phyloP scores from a whole-genome alignment of 1,284 basidiomycete species.

The Heterobasidion irregulare region DNA sequence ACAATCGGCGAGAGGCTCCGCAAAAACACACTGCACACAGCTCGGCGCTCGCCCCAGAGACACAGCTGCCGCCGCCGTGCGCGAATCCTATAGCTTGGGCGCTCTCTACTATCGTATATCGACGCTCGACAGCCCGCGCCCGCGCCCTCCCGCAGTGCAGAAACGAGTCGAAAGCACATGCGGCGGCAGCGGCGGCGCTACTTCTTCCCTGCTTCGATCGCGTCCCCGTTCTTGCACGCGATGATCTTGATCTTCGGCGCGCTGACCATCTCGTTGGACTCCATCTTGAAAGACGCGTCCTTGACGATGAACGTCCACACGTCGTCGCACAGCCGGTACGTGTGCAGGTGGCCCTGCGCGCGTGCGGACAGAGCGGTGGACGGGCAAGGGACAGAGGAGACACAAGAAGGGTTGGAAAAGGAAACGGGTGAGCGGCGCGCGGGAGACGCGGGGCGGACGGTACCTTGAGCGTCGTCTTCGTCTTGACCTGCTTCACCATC shows the following conservation, averaged over 20 bases:
- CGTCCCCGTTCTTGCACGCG: conserved; percentile 90
- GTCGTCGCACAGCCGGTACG: conserved; percentile 92
- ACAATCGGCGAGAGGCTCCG: background rate
- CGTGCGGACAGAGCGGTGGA: background rate
- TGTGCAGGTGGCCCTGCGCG: conserved; percentile 76
- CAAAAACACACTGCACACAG: background rate
- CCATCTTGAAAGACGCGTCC: conserved; percentile 90
- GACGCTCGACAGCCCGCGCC: background rate
- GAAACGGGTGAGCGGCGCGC: too few species aligned
- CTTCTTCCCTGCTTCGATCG: conserved; percentile 70
- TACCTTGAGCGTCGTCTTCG: conserved; percentile 87
- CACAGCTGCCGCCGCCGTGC: too few species aligned
- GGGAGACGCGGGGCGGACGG: background rate
- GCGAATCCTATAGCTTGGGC: too few species aligned
- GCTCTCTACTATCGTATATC: background rate
- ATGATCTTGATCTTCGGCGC: conserved; percentile 88
- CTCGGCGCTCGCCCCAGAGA: too few species aligned
- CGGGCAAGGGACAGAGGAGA: background rate
- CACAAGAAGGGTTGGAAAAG: background rate
- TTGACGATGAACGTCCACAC: conserved; percentile 97
- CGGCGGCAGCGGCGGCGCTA: conserved; percentile 18
- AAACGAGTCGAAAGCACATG: background rate
- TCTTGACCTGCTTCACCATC: conserved; percentile 86
- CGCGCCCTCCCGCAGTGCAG: background rate
- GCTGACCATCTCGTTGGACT: conserved; percentile 75